phyloP scores from a whole-genome alignment of 805 yeast species.

The Monosporozyma yasuniensis region DNA sequence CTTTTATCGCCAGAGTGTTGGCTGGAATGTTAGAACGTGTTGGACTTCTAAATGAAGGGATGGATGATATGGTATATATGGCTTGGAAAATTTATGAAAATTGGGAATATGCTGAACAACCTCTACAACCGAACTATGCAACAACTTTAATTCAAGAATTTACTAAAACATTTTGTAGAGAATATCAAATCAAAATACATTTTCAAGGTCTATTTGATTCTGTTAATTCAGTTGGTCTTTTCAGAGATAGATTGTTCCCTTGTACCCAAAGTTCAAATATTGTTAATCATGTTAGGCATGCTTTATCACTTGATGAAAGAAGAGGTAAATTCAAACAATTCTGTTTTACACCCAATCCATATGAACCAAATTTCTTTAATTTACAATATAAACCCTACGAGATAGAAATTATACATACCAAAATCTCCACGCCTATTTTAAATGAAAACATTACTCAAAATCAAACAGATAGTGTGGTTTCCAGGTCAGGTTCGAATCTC shows the following conservation, averaged over 20 bases:
- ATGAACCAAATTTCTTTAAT: slow-evolving; percentile 26
- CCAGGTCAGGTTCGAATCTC: not conserved
- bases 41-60: slow-evolving; percentile 49
- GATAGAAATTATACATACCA: not conserved
- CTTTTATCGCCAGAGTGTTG: slow-evolving; percentile 54
- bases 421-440: not conserved
- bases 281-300: slow-evolving; percentile 57
- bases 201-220: slow-evolving; percentile 67
- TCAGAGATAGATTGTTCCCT: slow-evolving; percentile 52
- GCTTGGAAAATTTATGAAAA: slow-evolving; percentile 57
- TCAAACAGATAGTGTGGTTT: too few relatives aligned
- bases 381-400: slow-evolving; percentile 10
- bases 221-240: slow-evolving; percentile 54
- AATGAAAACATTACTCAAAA: not conserved
- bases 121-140: slow-evolving; percentile 36
- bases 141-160: slow-evolving; percentile 45
- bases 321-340: slow-evolving; percentile 55
- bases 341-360: slow-evolving; percentile 38
- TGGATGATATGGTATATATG: slow-evolving; percentile 45
- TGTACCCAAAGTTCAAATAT: slow-evolving; percentile 41
- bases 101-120: slow-evolving; percentile 56
- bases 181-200: slow-evolving; percentile 35
- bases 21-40: slow-evolving; percentile 58
- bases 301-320: slow-evolving; percentile 59
- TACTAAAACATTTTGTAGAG: slow-evolving; percentile 43